Conservation (phyloP, 75 land plant genomes). For the Cryptomeria japonica region DNA sequence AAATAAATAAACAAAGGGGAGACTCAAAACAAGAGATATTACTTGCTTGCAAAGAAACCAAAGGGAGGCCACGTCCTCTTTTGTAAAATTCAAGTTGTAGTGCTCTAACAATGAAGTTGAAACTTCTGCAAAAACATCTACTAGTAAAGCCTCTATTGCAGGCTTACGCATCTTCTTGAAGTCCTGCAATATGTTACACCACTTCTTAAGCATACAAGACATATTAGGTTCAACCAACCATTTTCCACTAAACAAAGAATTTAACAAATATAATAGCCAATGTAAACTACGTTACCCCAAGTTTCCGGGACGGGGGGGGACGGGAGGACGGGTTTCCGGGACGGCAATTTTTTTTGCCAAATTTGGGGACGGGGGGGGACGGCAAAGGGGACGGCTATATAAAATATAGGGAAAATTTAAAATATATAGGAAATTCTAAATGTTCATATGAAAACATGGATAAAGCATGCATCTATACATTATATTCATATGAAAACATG, state of each 20-base stretch:
- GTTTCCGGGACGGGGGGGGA: too few species aligned
- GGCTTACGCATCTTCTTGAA: conserved; percentile 54
- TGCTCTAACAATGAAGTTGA: conserved; percentile 42
- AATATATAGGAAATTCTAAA: too few species aligned
- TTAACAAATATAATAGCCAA: not conserved
- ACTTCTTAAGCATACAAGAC: not conserved
- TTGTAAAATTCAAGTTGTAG: conserved; percentile 57
- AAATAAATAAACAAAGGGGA: not conserved
- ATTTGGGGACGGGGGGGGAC: too few species aligned
- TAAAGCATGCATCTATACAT: too few species aligned
- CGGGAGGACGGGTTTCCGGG: too few species aligned
- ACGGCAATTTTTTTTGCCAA: too few species aligned
- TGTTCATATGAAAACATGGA: too few species aligned
- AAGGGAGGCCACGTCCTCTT: conserved; percentile 56
- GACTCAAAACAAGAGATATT: not conserved
- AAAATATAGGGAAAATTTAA: too few species aligned
- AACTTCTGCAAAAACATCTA: conserved; percentile 54
- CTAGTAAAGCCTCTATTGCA: conserved; percentile 46
- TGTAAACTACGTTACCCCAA: too few species aligned
- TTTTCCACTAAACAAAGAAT: not conserved
- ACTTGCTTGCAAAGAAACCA: conserved; percentile 97
- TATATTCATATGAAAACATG: too few species aligned
- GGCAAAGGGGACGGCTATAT: too few species aligned
- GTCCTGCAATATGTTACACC: conserved; percentile 34
- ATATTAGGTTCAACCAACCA: not conserved